Evolutionary conservation across 257 asterid species (phyloP).

Genomic region (Lithospermum erythrorhizon): DNA sequence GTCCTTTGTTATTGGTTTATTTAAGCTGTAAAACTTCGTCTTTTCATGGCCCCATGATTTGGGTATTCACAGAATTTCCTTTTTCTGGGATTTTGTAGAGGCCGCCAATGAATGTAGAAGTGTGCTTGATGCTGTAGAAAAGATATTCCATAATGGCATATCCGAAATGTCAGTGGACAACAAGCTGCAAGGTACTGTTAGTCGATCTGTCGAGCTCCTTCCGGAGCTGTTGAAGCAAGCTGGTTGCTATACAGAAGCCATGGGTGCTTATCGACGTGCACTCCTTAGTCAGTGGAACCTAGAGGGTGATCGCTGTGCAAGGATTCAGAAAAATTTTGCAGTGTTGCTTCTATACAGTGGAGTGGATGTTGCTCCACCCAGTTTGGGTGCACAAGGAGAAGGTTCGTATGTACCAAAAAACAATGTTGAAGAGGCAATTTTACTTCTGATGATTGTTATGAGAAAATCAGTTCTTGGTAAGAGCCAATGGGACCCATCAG

Average conservation of each 20-base stretch:
- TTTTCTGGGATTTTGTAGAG: conserved; percentile 50
- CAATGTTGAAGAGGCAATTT: conserved; percentile 90
- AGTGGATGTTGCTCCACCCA: conserved; percentile 77
- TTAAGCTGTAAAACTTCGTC: conserved; percentile 7
- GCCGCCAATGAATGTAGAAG: conserved; percentile 89
- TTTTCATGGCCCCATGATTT: conserved; percentile 16
- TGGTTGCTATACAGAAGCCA: conserved; percentile 56
- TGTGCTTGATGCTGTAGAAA: conserved; percentile 93
- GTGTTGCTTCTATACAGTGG: conserved; percentile 81
- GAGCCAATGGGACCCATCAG: conserved; percentile 74
- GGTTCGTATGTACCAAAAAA: conserved; percentile 83
- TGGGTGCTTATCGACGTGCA: conserved; percentile 81
- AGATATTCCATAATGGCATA: conserved; percentile 70
- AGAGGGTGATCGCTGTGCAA: conserved; percentile 76
- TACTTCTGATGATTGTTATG: conserved; percentile 91
- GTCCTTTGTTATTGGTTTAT: conserved; percentile 5
- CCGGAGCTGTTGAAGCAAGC: conserved; percentile 93
- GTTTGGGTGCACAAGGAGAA: conserved; percentile 74
- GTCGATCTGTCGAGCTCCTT: conserved; percentile 90
- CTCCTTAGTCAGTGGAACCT: conserved; percentile 95
- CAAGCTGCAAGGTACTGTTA: conserved; percentile 88
- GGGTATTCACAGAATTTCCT: conserved; percentile 17
- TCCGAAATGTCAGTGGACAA: conserved; percentile 69
- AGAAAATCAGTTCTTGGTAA: conserved; percentile 76
- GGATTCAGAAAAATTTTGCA: conserved; percentile 92